phyloP scores from a whole-genome alignment of 1,139 yeast genomes.

The Groenewaldozyma auringiensis region DNA sequence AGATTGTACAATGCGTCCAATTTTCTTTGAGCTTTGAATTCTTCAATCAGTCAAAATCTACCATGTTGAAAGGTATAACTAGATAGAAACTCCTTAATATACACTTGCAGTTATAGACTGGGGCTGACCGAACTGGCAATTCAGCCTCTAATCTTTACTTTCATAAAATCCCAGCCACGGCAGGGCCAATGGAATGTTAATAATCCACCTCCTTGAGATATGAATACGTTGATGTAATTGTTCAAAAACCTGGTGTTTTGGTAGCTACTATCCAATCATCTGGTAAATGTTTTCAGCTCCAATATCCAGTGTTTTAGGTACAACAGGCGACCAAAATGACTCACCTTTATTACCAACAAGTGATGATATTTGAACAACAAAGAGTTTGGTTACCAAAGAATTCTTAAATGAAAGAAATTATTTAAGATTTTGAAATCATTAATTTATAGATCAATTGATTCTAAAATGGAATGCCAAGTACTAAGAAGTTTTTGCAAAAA shows the following conservation, averaged over 20 bases:
- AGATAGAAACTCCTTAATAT: too few relatives aligned
- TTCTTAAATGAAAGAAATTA: conserved; percentile 61
- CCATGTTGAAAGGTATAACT: too few relatives aligned
- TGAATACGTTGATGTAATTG: conserved; percentile 57
- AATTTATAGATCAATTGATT: conserved; percentile 32
- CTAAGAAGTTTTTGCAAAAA: conserved; percentile 63
- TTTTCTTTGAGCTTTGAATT: too few relatives aligned
- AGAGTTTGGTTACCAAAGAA: conserved; percentile 30
- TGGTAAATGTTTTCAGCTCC: conserved; percentile 76
- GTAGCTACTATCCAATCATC: conserved; percentile 63
- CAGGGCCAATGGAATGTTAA: too few relatives aligned
- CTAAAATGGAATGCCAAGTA: conserved; percentile 52
- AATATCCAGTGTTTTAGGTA: conserved; percentile 33
- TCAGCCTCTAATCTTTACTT: too few relatives aligned
- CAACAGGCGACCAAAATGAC: not conserved
- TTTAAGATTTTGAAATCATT: conserved; percentile 57
- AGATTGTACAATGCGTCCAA: too few relatives aligned
- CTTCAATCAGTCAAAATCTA: too few relatives aligned
- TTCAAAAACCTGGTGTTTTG: conserved; percentile 51
- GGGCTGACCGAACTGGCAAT: too few relatives aligned
- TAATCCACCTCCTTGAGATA: conserved; percentile 64
- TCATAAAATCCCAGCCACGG: too few relatives aligned
- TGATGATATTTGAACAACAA: conserved; percentile 17
- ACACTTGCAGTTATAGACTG: too few relatives aligned
- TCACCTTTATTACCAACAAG: conserved; percentile 26